A percentile compares a stretch with the other conserved stretches of the same genome.
Conservation (phyloP, 371 early-diverging fungal species). For the Rhizopus arrhizus region DNA sequence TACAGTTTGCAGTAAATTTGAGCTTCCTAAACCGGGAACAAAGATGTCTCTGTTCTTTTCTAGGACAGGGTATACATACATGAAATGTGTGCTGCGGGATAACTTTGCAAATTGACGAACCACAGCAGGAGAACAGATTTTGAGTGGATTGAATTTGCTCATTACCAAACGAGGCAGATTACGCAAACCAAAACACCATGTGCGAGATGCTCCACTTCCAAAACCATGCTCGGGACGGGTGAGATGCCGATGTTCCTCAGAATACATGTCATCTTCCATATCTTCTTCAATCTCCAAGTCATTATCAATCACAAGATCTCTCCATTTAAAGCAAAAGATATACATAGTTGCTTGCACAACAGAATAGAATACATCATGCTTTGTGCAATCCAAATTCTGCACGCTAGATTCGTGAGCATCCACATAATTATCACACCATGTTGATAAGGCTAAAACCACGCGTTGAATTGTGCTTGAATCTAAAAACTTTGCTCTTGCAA, state of each 20-base stretch:
- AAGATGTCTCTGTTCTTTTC: constrained; percentile 65
- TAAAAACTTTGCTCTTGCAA: constrained; percentile 87
- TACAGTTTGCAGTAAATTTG: constrained; percentile 46
- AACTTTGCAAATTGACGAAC: constrained; percentile 85
- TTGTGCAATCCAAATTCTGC: constrained; percentile 51
- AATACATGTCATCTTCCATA: constrained; percentile 21
- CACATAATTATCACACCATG: constrained; percentile 71
- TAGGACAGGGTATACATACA: constrained; percentile 83
- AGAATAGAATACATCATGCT: constrained; percentile 81
- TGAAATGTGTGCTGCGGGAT: constrained; percentile 76
- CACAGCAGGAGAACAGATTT: constrained; percentile 78
- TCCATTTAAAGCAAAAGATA: constrained; percentile 94
- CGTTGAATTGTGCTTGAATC: constrained; percentile 61
- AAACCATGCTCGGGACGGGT: constrained; percentile 24
- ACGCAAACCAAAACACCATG: constrained; percentile 49
- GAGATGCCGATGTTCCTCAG: constrained; percentile 21
- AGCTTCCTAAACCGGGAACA: constrained; percentile 35
- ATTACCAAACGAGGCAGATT: constrained; percentile 75
- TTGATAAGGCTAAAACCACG: constrained; percentile 66
- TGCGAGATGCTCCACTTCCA: constrained; percentile 29
- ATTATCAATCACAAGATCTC: constrained; percentile 61
- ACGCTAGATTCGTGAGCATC: constrained; percentile 62
- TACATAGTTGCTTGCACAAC: constrained; percentile 90
- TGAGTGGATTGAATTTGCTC: constrained; percentile 85
- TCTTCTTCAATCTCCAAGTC: constrained; percentile 40